Conservation (phyloP, 768 basidiomycete species). For the Tulasnella sp. region DNA sequence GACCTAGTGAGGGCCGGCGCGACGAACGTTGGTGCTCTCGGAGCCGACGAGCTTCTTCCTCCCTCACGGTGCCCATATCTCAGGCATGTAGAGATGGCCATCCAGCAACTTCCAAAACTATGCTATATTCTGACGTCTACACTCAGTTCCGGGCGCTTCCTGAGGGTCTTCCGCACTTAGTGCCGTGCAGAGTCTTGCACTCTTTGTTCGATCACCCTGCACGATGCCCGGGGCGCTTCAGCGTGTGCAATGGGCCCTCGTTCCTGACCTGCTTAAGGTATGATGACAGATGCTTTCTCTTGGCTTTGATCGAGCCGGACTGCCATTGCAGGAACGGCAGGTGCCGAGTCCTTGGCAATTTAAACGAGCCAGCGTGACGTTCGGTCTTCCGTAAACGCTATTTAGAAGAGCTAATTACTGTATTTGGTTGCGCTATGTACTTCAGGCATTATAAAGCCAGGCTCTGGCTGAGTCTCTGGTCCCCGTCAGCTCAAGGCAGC, state of each 20-base stretch:
- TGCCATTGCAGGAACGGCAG: background rate
- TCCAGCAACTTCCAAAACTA: no score
- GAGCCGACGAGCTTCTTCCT: constrained; percentile 89
- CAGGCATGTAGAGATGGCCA: no score
- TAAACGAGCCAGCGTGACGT: background rate
- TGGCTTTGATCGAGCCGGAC: background rate
- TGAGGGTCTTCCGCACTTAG: background rate
- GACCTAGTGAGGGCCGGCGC: background rate
- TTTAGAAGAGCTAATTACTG: background rate
- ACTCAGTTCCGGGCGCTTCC: no score
- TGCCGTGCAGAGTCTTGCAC: background rate
- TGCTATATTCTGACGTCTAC: no score
- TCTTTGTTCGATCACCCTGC: background rate
- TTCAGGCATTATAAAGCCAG: background rate
- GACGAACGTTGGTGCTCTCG: constrained; percentile 74
- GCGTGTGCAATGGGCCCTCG: background rate
- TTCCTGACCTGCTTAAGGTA: background rate
- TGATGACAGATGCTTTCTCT: background rate
- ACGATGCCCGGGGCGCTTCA: background rate
- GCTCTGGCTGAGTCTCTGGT: background rate
- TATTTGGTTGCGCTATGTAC: background rate
- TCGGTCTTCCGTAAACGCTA: background rate
- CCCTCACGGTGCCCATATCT: no score
- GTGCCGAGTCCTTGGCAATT: background rate
- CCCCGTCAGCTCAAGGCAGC: background rate